These are phyloP conservation scores for Tricholoma saponaceum DNA, from an alignment of 768 basidiomycete species.

Conservation along the genomic window DNA sequence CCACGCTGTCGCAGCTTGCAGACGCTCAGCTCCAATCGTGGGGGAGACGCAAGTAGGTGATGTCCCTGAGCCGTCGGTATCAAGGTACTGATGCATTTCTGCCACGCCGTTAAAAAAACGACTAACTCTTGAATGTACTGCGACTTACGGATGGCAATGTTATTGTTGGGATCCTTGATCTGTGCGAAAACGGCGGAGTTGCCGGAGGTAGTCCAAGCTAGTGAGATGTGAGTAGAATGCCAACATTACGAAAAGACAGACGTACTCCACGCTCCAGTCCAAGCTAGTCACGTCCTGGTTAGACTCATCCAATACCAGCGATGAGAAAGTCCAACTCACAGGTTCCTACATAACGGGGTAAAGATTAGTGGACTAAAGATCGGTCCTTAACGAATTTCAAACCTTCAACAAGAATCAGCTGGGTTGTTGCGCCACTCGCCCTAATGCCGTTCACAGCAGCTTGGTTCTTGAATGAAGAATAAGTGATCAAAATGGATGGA, in stretches of 20 bases:
- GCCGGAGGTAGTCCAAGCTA: conserved; percentile 56
- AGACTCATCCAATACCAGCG: conserved; percentile 4
- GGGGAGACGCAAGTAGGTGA: conserved; percentile 48
- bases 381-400: neutral
- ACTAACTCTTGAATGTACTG: neutral
- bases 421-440: conserved; percentile 55
- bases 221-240: conserved; percentile 4
- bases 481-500: neutral
- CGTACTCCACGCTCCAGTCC: conserved; percentile 58
- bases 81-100: conserved; percentile 74
- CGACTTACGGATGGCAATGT: conserved; percentile 50
- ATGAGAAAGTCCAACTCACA: conserved; percentile 20
- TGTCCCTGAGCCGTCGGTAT: conserved; percentile 60
- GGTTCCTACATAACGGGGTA: conserved; percentile 19
- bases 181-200: conserved; percentile 47
- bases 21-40: conserved; percentile 56
- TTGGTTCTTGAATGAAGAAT: conserved; percentile 40
- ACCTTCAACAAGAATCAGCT: conserved; percentile 46
- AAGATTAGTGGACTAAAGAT: neutral
- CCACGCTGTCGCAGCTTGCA: conserved; percentile 54
- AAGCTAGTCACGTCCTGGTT: conserved; percentile 30
- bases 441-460: conserved; percentile 65
- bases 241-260: neutral
- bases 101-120: neutral
- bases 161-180: conserved; percentile 58